Conservation (phyloP, 2,329 filamentous ascomycete species). For the Rhynchosporium graminicola region DNA sequence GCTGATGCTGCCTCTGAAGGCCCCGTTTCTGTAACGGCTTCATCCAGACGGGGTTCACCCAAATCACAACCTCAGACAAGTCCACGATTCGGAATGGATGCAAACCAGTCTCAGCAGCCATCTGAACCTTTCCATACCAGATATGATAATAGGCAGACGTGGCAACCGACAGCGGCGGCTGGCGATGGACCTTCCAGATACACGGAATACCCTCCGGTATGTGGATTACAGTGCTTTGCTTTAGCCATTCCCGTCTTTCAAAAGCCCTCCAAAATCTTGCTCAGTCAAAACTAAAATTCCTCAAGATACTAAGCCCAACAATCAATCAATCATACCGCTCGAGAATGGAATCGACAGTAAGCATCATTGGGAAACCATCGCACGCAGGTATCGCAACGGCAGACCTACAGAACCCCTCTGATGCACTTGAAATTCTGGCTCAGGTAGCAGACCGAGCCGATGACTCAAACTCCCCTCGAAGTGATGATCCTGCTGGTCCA, state of each 20-base stretch:
- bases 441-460: slow-evolving; percentile 39
- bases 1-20: background rate
- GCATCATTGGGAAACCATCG: slow-evolving; percentile 24
- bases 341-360: slow-evolving; percentile 28
- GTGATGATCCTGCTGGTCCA: slow-evolving; percentile 27
- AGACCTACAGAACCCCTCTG: slow-evolving; percentile 40
- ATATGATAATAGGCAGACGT: slow-evolving; percentile 27
- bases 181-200: slow-evolving; percentile 30
- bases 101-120: slow-evolving; percentile 20
- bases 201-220: slow-evolving; percentile 31
- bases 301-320: slow-evolving; percentile 27
- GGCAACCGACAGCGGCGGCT: background rate
- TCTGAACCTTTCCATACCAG: slow-evolving; percentile 27
- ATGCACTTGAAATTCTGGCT: slow-evolving; percentile 40
- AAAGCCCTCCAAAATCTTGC: background rate
- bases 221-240: background rate
- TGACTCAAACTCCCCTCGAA: slow-evolving; percentile 35
- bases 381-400: slow-evolving; percentile 38
- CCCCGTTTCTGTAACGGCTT: background rate
- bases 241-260: background rate
- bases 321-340: slow-evolving; percentile 25
- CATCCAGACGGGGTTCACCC: slow-evolving; percentile 10
- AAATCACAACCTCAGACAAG: slow-evolving; percentile 10
- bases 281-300: slow-evolving; percentile 5
- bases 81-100: slow-evolving; percentile 12